A percentile compares a stretch with the other conserved stretches of the same genome.
phyloP scores from a whole-genome alignment of 2,329 filamentous ascomycete genomes.

The Aspergillus sp. region DNA sequence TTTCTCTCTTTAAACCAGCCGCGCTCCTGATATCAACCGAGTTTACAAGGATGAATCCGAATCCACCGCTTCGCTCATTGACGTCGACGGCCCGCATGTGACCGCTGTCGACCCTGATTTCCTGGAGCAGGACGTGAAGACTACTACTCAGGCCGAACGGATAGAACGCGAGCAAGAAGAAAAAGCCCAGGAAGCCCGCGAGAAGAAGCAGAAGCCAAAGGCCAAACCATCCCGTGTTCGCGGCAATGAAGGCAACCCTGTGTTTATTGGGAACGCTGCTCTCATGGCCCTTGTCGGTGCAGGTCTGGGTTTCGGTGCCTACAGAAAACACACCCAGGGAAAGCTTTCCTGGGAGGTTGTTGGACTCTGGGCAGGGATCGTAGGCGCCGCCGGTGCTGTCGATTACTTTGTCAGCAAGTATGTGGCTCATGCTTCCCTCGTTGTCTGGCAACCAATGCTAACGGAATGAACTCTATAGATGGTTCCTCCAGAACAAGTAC shows the following conservation, averaged over 20 bases:
- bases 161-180: conserved; percentile 46
- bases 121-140: conserved; percentile 48
- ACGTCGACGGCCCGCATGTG: conserved; percentile 54
- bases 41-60: conserved; percentile 47
- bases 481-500: conserved; percentile 57
- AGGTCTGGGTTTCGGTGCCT: conserved; percentile 53
- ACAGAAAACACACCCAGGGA: conserved; percentile 51
- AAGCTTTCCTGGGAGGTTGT: conserved; percentile 53
- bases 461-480: conserved; percentile 37
- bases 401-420: conserved; percentile 58
- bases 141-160: conserved; percentile 52
- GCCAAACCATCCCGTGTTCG: conserved; percentile 34
- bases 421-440: conserved; percentile 24
- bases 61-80: conserved; percentile 49
- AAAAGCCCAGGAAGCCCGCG: conserved; percentile 30
- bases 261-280: conserved; percentile 52
- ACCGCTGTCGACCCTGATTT: conserved; percentile 48
- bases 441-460: neutral
- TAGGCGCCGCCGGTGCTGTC: conserved; percentile 49
- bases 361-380: conserved; percentile 47
- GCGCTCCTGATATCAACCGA: conserved; percentile 45
- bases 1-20: conserved; percentile 32
- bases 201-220: conserved; percentile 37
- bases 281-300: conserved; percentile 46
- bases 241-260: conserved; percentile 52